These are phyloP conservation scores for Triglochin maritima DNA, from an alignment of 106 monocot genomes.

Conservation along the genomic window DNA sequence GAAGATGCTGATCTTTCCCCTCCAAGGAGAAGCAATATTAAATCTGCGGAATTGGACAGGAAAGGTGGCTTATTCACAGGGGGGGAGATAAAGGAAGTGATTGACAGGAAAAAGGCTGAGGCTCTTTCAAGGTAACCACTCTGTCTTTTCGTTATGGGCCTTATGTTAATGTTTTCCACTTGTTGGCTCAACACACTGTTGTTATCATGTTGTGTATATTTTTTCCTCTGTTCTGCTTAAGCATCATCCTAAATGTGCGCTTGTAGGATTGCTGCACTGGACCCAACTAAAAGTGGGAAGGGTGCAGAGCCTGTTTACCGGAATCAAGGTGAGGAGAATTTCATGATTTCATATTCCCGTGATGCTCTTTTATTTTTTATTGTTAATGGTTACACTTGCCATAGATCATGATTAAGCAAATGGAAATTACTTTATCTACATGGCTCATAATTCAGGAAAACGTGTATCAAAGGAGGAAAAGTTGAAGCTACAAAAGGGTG, in stretches of 20 bases:
- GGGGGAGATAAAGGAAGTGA: constrained; percentile 13
- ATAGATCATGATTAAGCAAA: too few relatives aligned
- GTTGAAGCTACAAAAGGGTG: constrained; percentile 8
- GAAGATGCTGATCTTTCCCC: neutral
- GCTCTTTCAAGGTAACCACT: constrained; percentile 5
- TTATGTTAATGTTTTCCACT: neutral
- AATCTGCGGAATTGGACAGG: neutral
- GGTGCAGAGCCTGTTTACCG: constrained; percentile 6
- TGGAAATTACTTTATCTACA: too few relatives aligned
- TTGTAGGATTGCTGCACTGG: constrained; percentile 9
- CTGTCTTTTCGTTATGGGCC: neutral
- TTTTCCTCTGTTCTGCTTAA: neutral
- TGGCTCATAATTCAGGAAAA: constrained; percentile 1
- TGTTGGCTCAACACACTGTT: neutral
- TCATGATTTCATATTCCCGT: too few relatives aligned
- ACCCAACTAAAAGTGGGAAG: constrained; percentile 5
- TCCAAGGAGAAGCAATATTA: neutral
- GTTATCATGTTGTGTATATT: neutral
- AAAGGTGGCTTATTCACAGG: constrained; percentile 8
- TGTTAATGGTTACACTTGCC: too few relatives aligned
- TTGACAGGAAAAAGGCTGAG: constrained; percentile 8
- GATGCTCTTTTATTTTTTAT: too few relatives aligned
- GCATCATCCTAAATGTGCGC: neutral
- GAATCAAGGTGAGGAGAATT: neutral
- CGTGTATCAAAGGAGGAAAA: constrained; percentile 11